These are phyloP conservation scores for Mycena venus DNA, from an alignment of 768 basidiomycete genomes.

Conservation along the genomic window DNA sequence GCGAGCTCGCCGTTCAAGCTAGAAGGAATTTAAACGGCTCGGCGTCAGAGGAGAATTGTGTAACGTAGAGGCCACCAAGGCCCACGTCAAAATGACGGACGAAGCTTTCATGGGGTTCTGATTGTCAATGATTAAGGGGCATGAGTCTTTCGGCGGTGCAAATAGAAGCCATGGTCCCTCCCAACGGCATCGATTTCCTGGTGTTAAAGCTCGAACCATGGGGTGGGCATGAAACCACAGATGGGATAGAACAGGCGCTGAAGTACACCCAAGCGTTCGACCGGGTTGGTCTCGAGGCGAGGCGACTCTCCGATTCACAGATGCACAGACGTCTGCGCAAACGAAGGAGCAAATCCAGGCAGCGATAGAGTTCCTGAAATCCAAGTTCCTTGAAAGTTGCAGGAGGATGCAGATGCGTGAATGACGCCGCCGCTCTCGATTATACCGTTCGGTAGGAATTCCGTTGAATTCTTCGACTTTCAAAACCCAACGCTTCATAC, in stretches of 20 bases:
- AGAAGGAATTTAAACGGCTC: constrained; percentile 42
- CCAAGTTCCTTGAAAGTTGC: constrained; percentile 7
- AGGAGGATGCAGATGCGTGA: constrained; percentile 26
- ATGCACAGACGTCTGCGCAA: neutral
- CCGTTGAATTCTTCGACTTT: neutral
- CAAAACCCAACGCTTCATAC: neutral
- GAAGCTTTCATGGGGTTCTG: neutral
- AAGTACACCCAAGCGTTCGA: neutral
- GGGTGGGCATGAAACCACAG: neutral
- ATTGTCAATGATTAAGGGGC: neutral
- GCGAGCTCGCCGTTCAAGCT: constrained; percentile 40
- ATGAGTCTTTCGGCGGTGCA: neutral
- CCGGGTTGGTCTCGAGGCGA: neutral
- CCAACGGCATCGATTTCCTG: neutral
- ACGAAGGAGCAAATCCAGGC: neutral
- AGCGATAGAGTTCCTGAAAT: neutral
- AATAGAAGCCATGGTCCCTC: neutral
- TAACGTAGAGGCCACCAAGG: constrained; percentile 35
- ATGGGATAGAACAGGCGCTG: neutral
- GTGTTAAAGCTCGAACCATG: neutral
- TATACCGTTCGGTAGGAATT: constrained; percentile 20
- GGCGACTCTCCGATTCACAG: neutral
- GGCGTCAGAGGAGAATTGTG: constrained; percentile 43
- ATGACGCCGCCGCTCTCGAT: constrained; percentile 14
- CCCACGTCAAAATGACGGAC: neutral